A percentile compares a stretch with the other conserved stretches of the same genome.
Evolutionary conservation across 2,329 filamentous ascomycete genomes (phyloP).

Genomic region (Pezicula rhizophila): DNA sequence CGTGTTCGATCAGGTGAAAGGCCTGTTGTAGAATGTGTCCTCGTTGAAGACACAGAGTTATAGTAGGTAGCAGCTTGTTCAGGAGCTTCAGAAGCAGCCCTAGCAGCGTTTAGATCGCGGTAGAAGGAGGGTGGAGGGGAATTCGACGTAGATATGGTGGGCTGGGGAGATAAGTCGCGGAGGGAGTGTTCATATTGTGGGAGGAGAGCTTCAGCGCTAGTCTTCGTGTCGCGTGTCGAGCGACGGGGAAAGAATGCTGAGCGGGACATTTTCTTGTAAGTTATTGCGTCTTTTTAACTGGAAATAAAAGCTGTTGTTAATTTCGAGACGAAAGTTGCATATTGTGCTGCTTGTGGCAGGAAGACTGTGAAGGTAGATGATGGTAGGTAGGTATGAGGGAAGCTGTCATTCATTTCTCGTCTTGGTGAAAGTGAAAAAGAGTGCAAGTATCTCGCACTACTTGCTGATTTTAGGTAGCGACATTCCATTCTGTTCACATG

Average conservation of each 20-base stretch:
- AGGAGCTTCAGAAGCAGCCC: not conserved
- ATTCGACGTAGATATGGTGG: slow-evolving; percentile 6
- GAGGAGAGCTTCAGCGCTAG: slow-evolving; percentile 12
- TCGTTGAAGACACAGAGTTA: not conserved
- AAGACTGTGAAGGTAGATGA: too few species aligned
- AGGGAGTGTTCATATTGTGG: slow-evolving; percentile 19
- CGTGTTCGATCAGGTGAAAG: not conserved
- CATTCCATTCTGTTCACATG: slow-evolving; percentile 12
- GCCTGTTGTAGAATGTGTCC: not conserved
- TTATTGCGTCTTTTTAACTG: not conserved
- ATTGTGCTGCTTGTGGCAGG: not conserved
- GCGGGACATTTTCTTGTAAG: slow-evolving; percentile 11
- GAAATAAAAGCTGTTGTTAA: not conserved
- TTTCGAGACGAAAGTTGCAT: not conserved
- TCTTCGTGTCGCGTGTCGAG: slow-evolving; percentile 10
- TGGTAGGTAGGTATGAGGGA: too few species aligned
- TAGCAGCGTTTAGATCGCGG: slow-evolving; percentile 9
- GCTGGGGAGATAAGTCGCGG: slow-evolving; percentile 16
- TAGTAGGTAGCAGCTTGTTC: not conserved
- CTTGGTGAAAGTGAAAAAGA: too few species aligned
- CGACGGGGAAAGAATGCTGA: slow-evolving; percentile 17
- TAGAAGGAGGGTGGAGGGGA: slow-evolving; percentile 23
- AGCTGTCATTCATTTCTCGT: too few species aligned
- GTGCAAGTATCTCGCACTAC: not conserved
- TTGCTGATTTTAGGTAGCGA: not conserved